Evolutionary conservation across 2,329 filamentous ascomycete species (phyloP).

Genomic region (Aspergillus tubingensis): DNA sequence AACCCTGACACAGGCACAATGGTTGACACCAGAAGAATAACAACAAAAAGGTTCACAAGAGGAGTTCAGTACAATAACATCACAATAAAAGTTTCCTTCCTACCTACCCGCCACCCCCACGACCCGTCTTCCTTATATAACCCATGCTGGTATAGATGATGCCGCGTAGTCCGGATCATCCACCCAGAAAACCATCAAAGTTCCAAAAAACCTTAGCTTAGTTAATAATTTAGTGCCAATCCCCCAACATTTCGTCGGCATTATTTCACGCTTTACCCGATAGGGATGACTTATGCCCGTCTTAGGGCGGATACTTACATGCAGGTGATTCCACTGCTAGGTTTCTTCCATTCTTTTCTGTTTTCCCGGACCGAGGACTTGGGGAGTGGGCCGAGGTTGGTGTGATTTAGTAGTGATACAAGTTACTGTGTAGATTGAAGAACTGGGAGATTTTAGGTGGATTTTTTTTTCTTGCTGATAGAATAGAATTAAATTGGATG

Average conservation of each 20-base stretch:
- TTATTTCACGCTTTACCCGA: conserved; percentile 21
- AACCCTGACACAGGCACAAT: not conserved
- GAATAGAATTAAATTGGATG: no score
- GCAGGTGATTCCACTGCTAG: not conserved
- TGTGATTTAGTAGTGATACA: no score
- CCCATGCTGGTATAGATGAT: conserved; percentile 42
- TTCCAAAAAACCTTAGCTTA: not conserved
- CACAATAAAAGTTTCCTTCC: no score
- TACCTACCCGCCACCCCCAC: no score
- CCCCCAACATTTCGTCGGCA: conserved; percentile 14
- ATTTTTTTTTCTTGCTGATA: no score
- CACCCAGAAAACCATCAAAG: no score
- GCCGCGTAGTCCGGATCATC: conserved; percentile 47
- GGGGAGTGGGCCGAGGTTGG: conserved; percentile 15
- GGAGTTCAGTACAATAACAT: not conserved
- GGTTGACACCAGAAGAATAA: not conserved
- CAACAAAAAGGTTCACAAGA: not conserved
- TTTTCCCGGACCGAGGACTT: conserved; percentile 16
- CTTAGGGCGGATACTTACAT: not conserved
- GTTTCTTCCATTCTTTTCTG: not conserved
- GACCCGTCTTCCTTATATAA: conserved; percentile 2
- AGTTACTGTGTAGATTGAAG: no score
- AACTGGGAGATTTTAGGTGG: no score
- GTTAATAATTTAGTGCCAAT: no score
- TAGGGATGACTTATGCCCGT: conserved; percentile 18